phyloP scores from a whole-genome alignment of 1,139 yeast species.

The Hansenula lynferdii region DNA sequence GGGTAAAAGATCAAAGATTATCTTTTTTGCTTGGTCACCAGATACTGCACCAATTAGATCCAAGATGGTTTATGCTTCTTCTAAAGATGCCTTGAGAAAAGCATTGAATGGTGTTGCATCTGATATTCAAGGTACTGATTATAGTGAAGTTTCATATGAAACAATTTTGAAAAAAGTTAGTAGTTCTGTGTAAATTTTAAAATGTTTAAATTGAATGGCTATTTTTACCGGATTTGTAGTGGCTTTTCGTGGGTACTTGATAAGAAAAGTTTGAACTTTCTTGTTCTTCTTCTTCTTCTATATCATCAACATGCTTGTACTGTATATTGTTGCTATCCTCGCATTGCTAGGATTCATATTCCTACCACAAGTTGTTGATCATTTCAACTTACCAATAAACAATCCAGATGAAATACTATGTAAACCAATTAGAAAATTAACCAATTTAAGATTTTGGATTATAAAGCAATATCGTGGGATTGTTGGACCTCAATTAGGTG shows the following conservation, averaged over 20 bases:
- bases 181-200: conserved; percentile 64
- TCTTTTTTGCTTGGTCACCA: conserved; percentile 96
- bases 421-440: background rate
- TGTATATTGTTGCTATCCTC: background rate
- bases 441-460: background rate
- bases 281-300: too few species aligned
- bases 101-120: conserved; percentile 92
- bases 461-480: too few species aligned
- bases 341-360: background rate
- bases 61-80: conserved; percentile 97
- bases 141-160: conserved; percentile 93
- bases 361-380: background rate
- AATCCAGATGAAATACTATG: background rate
- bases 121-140: conserved; percentile 97
- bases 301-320: conserved; percentile 9
- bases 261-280: too few species aligned
- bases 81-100: conserved; percentile 96
- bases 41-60: conserved; percentile 92
- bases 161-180: conserved; percentile 87
- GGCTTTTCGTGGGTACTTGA: too few species aligned
- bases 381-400: background rate
- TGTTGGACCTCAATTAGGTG: conserved; percentile 5
- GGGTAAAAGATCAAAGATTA: conserved; percentile 94
- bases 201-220: too few species aligned
- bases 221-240: too few species aligned